These are phyloP conservation scores for Rhododendron molle DNA, from an alignment of 148 eudicot species.

Conservation along the genomic window DNA sequence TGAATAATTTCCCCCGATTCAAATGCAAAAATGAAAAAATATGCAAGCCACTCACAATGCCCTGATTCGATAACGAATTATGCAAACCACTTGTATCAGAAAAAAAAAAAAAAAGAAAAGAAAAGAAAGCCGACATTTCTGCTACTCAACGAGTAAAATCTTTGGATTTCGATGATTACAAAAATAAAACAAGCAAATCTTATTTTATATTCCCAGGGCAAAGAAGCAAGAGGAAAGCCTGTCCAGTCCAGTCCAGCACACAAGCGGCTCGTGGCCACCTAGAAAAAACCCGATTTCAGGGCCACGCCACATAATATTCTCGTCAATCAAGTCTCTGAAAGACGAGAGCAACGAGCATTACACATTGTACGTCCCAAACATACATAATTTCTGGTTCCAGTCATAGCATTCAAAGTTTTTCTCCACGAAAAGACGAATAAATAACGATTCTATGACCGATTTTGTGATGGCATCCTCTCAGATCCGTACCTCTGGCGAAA, in stretches of 20 bases:
- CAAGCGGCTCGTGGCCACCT: slow-evolving; percentile 7
- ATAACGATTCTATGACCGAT: slow-evolving; percentile 39
- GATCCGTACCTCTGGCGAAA: slow-evolving; percentile 69
- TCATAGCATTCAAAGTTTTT: slow-evolving; percentile 26
- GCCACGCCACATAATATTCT: slow-evolving; percentile 31
- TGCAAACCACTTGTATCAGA: background rate
- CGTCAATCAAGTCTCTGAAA: slow-evolving; percentile 18
- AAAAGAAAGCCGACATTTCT: background rate
- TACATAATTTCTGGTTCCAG: slow-evolving; percentile 27
- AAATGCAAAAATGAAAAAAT: background rate
- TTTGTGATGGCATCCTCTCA: slow-evolving; percentile 64
- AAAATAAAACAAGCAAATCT: slow-evolving; percentile 8
- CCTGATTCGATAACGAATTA: background rate
- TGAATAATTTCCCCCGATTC: background rate
- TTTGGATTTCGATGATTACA: background rate
- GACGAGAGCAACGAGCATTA: slow-evolving; percentile 25
- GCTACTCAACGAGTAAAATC: background rate
- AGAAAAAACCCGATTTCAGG: slow-evolving; percentile 17
- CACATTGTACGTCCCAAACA: slow-evolving; percentile 28
- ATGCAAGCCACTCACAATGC: background rate
- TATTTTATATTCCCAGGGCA: slow-evolving; percentile 28
- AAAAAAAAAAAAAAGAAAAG: no score
- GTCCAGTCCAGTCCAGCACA: slow-evolving; percentile 30
- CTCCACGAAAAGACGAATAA: slow-evolving; percentile 21
- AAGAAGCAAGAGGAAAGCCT: slow-evolving; percentile 36